Percentiles rank a stretch among this genome's conserved stretches.
Evolutionary conservation across 768 basidiomycete species (phyloP).

Genomic region (Paxillus involutus): DNA sequence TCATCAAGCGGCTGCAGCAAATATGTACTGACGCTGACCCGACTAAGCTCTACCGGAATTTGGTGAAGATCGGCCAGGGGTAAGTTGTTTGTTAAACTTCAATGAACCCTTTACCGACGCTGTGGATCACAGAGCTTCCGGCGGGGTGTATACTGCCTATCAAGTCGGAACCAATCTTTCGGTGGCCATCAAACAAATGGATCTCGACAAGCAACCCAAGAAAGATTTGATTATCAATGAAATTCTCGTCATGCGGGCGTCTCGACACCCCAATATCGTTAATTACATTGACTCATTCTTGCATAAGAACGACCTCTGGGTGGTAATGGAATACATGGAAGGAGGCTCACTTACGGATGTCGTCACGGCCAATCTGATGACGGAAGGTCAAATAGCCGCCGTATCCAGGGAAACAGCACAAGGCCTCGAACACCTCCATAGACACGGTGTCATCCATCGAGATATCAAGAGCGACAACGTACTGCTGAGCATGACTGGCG

Average conservation of each 20-base stretch:
- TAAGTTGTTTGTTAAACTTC: slow-evolving; percentile 37
- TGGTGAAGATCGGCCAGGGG: slow-evolving; percentile 99
- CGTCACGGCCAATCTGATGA: slow-evolving; percentile 88
- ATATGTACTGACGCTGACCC: slow-evolving; percentile 99
- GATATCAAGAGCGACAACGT: slow-evolving; percentile 99
- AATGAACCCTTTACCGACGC: slow-evolving; percentile 2
- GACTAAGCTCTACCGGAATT: slow-evolving; percentile 85
- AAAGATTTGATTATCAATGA: slow-evolving; percentile 99
- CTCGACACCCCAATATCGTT: slow-evolving; percentile 97
- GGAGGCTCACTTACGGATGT: slow-evolving; percentile 94
- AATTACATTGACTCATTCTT: slow-evolving; percentile 99
- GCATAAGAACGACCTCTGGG: slow-evolving; percentile 98
- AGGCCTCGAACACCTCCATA: slow-evolving; percentile 91
- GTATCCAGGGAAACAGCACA: slow-evolving; percentile 92
- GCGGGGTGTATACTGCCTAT: slow-evolving; percentile 97
- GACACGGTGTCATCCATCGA: slow-evolving; percentile 96
- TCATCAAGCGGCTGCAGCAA: slow-evolving; percentile 85
- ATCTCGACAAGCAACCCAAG: slow-evolving; percentile 99
- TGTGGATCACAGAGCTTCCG: slow-evolving; percentile 69
- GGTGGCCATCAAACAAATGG: slow-evolving; percentile 99
- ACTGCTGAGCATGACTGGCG: slow-evolving; percentile 85
- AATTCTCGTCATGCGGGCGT: slow-evolving; percentile 97
- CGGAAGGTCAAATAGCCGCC: slow-evolving; percentile 97
- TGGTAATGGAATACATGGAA: slow-evolving; percentile 99
- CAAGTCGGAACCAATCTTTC: slow-evolving; percentile 93